Evolutionary conservation across 2,329 filamentous ascomycete species (phyloP).

Genomic region (Verticillium zaregamsianum): DNA sequence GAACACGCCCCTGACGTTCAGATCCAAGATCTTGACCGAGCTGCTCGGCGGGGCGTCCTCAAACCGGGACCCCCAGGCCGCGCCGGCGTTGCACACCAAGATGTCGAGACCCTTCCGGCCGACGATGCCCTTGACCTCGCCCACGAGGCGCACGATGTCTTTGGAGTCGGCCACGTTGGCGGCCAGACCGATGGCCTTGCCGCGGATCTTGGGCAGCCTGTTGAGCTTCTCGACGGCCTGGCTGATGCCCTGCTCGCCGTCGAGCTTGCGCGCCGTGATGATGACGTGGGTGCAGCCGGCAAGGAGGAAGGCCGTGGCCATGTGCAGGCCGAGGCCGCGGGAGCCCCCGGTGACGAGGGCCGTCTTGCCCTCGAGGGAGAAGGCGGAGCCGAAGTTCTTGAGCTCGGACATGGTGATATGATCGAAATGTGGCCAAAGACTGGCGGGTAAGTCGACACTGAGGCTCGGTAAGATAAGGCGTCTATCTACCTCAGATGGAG

Average conservation of each 20-base stretch:
- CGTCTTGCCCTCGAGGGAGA: constrained; percentile 32
- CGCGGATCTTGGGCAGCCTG: constrained; percentile 52
- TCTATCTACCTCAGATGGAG: too few species aligned
- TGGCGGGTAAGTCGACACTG: neutral
- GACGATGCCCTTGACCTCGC: constrained; percentile 50
- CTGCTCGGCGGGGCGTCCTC: constrained; percentile 56
- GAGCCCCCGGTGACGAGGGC: constrained; percentile 47
- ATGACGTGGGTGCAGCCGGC: constrained; percentile 68
- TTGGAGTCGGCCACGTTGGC: constrained; percentile 59
- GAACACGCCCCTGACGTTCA: constrained; percentile 70
- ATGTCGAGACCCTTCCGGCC: constrained; percentile 58
- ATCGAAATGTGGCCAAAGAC: neutral
- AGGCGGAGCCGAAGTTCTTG: constrained; percentile 20
- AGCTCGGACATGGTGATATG: constrained; percentile 21
- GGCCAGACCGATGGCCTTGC: constrained; percentile 58
- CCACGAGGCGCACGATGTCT: constrained; percentile 58
- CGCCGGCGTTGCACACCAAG: constrained; percentile 67
- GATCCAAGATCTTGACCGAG: constrained; percentile 64
- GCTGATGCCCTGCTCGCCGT: constrained; percentile 49
- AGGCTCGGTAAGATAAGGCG: too few species aligned
- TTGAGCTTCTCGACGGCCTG: constrained; percentile 64
- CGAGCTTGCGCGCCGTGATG: constrained; percentile 68
- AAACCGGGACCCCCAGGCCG: constrained; percentile 65
- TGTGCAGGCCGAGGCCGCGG: constrained; percentile 52
- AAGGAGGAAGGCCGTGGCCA: constrained; percentile 62